Conservation (phyloP, 768 basidiomycete genomes). For the Crassisporium funariophilum region DNA sequence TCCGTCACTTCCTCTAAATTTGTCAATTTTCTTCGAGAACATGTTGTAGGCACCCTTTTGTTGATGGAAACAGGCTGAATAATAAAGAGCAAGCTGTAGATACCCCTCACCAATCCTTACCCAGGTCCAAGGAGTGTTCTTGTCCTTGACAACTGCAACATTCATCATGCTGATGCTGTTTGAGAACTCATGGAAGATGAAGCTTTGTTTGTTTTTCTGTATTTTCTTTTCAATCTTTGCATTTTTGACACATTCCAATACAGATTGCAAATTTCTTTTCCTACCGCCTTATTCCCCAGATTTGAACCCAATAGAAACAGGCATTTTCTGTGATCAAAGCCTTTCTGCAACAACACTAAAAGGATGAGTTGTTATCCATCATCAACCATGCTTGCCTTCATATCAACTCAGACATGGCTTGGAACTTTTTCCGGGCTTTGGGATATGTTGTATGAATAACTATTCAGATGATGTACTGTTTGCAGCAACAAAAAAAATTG, state of each 20-base stretch:
- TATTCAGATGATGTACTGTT: too few relatives aligned
- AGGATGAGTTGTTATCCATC: neutral
- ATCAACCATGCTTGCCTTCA: neutral
- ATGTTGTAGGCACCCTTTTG: neutral
- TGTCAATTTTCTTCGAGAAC: conserved; percentile 2
- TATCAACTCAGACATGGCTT: neutral
- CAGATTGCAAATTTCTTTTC: conserved; percentile 4
- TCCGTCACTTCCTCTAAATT: neutral
- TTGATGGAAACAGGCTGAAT: neutral
- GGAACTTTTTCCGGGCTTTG: neutral
- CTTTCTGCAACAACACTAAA: neutral
- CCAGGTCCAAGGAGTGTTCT: conserved; percentile 10
- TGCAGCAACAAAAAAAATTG: too few relatives aligned
- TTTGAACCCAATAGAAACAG: conserved; percentile 15
- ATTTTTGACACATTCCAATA: neutral
- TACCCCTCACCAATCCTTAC: conserved; percentile 6
- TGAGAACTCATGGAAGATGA: neutral
- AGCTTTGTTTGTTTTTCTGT: neutral
- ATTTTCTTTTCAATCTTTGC: neutral
- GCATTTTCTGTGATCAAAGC: conserved; percentile 5
- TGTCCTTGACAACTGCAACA: conserved; percentile 9
- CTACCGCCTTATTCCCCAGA: conserved; percentile 18
- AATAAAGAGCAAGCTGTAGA: neutral
- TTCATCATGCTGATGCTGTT: conserved; percentile 5
- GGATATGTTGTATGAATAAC: neutral